phyloP scores from a whole-genome alignment of 2,329 filamentous ascomycete species.

The Didymella lethalis region DNA sequence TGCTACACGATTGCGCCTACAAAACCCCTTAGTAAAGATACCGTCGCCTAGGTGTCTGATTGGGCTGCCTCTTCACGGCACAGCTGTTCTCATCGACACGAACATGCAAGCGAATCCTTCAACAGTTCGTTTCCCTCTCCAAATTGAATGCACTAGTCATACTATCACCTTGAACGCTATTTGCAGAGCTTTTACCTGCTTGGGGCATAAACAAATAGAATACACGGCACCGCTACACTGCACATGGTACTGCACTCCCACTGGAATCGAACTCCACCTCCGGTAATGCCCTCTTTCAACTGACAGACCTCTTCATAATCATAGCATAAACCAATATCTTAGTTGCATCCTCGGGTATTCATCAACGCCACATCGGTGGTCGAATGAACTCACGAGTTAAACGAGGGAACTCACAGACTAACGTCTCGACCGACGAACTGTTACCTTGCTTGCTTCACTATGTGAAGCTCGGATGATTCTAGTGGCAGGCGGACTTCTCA shows the following conservation, averaged over 20 bases:
- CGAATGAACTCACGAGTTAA: background rate
- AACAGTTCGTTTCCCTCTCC: background rate
- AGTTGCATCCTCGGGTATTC: background rate
- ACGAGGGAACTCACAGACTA: background rate
- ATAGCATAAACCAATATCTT: background rate
- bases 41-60: background rate
- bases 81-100: background rate
- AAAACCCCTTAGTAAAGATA: background rate
- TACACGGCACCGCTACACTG: background rate
- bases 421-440: constrained; percentile 48
- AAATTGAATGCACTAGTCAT: background rate
- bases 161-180: background rate
- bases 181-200: background rate
- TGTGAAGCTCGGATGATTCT: constrained; percentile 49
- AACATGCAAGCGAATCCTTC: background rate
- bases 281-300: background rate
- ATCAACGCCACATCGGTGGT: background rate
- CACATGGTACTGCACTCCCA: background rate
- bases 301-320: background rate
- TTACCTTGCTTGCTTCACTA: constrained; percentile 51
- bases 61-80: background rate
- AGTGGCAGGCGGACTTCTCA: constrained; percentile 38
- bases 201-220: too few relatives aligned
- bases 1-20: background rate
- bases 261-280: background rate